phyloP scores from a whole-genome alignment of 345 rosid genomes.

The Gossypioides kirkii region DNA sequence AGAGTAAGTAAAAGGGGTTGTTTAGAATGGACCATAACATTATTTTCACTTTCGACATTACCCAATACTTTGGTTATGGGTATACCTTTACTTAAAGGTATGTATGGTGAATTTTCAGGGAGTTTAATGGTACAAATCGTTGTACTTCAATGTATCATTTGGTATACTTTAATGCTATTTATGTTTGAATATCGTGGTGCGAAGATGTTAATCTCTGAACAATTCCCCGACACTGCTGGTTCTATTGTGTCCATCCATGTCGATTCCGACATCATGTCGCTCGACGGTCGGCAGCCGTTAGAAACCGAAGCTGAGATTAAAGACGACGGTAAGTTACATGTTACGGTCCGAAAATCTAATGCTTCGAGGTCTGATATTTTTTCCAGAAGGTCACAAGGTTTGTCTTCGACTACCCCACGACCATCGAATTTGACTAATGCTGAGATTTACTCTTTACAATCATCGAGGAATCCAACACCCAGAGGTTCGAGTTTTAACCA shows the following conservation, averaged over 20 bases:
- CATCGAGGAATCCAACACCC: conserved; percentile 60
- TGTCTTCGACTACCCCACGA: conserved; percentile 57
- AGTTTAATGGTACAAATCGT: conserved; percentile 79
- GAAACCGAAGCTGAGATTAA: conserved; percentile 68
- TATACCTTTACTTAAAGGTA: conserved; percentile 64
- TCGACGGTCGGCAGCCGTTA: conserved; percentile 59
- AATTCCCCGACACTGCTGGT: conserved; percentile 65
- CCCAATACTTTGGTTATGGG: conserved; percentile 86
- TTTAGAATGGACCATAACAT: conserved; percentile 70
- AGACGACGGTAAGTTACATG: conserved; percentile 67
- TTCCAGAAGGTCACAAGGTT: conserved; percentile 54
- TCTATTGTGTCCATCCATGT: conserved; percentile 69
- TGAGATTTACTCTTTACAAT: conserved; percentile 60
- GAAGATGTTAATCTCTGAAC: conserved; percentile 55
- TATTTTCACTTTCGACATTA: conserved; percentile 62
- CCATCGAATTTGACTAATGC: conserved; percentile 72
- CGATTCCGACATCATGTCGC: conserved; percentile 65
- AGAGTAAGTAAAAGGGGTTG: conserved; percentile 43
- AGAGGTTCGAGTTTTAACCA: conserved; percentile 71
- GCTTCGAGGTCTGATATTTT: conserved; percentile 65
- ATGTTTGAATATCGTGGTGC: conserved; percentile 70
- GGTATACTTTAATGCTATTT: conserved; percentile 78
- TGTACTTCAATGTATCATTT: conserved; percentile 73
- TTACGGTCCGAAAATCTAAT: conserved; percentile 63
- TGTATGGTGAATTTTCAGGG: conserved; percentile 66